Conservation (phyloP, 106 monocot genomes). For the Dioscorea dumetorum region DNA sequence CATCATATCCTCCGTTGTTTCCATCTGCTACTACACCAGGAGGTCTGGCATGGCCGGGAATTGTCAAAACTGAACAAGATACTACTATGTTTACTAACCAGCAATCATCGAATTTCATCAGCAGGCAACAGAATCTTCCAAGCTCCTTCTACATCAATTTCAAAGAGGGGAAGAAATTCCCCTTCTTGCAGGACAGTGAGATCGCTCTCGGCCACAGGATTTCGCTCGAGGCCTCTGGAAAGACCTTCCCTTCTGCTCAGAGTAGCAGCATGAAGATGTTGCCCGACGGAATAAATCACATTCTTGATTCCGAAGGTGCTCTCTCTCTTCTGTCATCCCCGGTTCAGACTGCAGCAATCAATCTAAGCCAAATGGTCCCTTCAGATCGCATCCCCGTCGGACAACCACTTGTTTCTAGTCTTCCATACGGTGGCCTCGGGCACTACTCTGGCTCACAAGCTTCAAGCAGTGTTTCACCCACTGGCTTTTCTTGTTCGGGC, state of each 20-base stretch:
- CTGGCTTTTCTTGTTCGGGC: conserved; percentile 48
- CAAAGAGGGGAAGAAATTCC: conserved; percentile 46
- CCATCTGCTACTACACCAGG: conserved; percentile 17
- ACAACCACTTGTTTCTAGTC: conserved; percentile 29
- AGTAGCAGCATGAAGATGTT: conserved; percentile 36
- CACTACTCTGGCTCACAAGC: conserved; percentile 23
- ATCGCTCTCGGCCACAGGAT: conserved; percentile 7
- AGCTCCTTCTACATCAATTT: conserved; percentile 23
- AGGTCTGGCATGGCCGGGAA: conserved; percentile 19
- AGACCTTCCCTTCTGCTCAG: conserved; percentile 21
- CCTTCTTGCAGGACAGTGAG: conserved; percentile 33
- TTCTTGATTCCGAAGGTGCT: conserved; percentile 71
- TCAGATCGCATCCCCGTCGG: conserved; percentile 38
- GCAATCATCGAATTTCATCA: conserved; percentile 12
- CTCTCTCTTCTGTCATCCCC: conserved; percentile 99
- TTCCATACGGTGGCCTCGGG: conserved; percentile 16
- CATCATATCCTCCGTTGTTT: conserved; percentile 28
- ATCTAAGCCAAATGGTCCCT: conserved; percentile 37
- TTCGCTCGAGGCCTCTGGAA: conserved; percentile 9
- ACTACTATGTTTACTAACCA: conserved; percentile 23
- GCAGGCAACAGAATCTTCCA: conserved; percentile 18
- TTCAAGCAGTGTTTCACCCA: conserved; percentile 26
- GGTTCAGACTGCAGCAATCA: conserved; percentile 34
- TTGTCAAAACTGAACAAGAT: conserved; percentile 39
- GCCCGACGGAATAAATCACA: conserved; percentile 32